Base-by-base conservation (phyloP, 2,329 filamentous ascomycete genomes). In the Orbilia javanica region DNA sequence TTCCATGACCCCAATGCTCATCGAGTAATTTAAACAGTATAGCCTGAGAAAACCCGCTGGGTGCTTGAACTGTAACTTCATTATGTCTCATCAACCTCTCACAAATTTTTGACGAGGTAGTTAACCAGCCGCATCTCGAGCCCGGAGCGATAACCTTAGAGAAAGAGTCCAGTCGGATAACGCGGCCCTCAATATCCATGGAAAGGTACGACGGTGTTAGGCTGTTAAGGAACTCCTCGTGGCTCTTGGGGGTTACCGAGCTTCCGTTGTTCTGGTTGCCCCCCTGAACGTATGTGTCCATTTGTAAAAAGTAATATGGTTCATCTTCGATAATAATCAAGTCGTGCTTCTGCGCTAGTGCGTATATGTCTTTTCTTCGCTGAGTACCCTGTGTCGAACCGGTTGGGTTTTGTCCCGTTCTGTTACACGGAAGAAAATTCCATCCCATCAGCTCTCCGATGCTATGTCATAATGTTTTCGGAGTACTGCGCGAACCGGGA, bases 291-390 rank as follows among this genome's bases (percentile, higher is more conserved):
- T 89, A 89, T 0, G 87, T 87, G 76, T 88, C 85, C 91, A 94
- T 93, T 84, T 97, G 94, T 39, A 97, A 87, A 85, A 95, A 97
- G 85, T 96, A 97, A 85, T 97, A 97, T 0, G 94, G 94, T 83
- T 97, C 94, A 83, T 97, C 94, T 85, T 97, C 94, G 81, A 97
- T 86, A 82, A 97, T 94, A 85, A 89, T 92, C 46, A 97, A 82
- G 82, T 97, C 92, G 84, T 97, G 93, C 85, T 93, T 93, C 83
- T 91, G 91, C 34, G 91, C 92, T 13, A 97, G 88, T 39, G 86
- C 86, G 84, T 97, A 97, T 53, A 97, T 87, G 22, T 89, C 91
- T 80, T 87, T 87, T 66, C 94, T 87, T 71, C 94, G 87, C 82
- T 90, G 86, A 3, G 85, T 83, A 46, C 90, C 87, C 83, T 95